A percentile compares a stretch with the other conserved stretches of the same genome.
Conservation (phyloP, 2,329 filamentous ascomycete genomes). For the Botryotinia narcissicola region DNA sequence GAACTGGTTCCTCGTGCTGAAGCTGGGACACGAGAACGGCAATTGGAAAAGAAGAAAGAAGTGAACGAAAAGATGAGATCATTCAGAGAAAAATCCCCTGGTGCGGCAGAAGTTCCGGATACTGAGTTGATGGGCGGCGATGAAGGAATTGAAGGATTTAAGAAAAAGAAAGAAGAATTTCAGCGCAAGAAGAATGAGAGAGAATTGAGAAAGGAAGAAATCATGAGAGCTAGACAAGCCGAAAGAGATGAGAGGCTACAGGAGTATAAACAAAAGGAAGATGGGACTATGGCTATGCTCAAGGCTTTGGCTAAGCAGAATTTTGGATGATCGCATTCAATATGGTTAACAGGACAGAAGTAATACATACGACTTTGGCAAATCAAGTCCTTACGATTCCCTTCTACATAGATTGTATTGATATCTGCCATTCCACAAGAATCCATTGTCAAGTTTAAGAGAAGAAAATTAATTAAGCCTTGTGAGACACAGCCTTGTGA, state of each 20-base stretch:
- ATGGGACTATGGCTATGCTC: slow-evolving; percentile 79
- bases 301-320: slow-evolving; percentile 74
- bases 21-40: slow-evolving; percentile 75
- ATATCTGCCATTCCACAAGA: background rate
- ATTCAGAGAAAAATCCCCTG: slow-evolving; percentile 68
- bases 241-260: slow-evolving; percentile 77
- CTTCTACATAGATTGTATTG: background rate
- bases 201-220: slow-evolving; percentile 79
- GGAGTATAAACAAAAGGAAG: slow-evolving; percentile 72
- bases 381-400: background rate
- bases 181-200: slow-evolving; percentile 78
- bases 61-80: slow-evolving; percentile 68
- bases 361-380: background rate
- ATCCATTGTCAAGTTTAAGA: background rate
- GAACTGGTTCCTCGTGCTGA: slow-evolving; percentile 82
- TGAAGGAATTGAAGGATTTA: slow-evolving; percentile 64
- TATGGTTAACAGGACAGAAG: background rate
- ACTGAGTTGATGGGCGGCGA: slow-evolving; percentile 74
- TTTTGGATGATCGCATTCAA: slow-evolving; percentile 53
- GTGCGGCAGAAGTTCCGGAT: slow-evolving; percentile 64
- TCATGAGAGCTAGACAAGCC: slow-evolving; percentile 67
- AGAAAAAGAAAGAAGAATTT: slow-evolving; percentile 61
- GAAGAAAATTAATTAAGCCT: slow-evolving; percentile 1
- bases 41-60: slow-evolving; percentile 80
- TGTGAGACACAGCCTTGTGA: slow-evolving; percentile 1